Evolutionary conservation across 1,139 yeast genomes (phyloP), one percentile per base, ranked within the genome.

Genomic region (Cylindricascospora bacillispora): DNA sequence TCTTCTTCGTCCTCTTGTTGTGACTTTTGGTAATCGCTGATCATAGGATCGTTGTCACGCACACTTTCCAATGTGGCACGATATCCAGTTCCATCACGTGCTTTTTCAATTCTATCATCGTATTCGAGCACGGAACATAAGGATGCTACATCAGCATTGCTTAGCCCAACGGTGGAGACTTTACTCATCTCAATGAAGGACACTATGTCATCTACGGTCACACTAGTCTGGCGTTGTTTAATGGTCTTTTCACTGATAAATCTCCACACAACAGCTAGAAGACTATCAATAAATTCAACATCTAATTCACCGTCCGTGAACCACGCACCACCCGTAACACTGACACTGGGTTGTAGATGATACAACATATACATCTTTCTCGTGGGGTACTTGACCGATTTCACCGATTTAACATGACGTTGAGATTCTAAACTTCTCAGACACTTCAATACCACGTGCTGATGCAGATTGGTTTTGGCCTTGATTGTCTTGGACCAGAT

Each of bases 301-400:
- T 89, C 99, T 37, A 89, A 65, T 54, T 89, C 98, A 20, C 86
- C 74, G 52, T 92, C 98, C 0, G 97, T 85, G 54, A 86, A 92
- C 98, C 98, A 89, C 3, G 98, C 98, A 1, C 98, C 99, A 38
- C 99, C 99, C 1, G 98, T 89, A 25, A 89, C 92, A 44, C 86
- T 97, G 22, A 82, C 74, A 4, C 93, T 78, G 6, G 99, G 99
- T 52, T 83, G 94, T 43, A 92, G 60, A 47, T 83, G 78, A 52
- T 85, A 86, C 37, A 92, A 65, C 97, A 89, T 89, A 57, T 85
- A 92, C 25, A 89, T 89, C 54, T 89, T 92, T 43, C 98, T 67
- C 3, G 97, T 89, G n/a, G 97, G 97, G 52, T 73, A 80, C 52
- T 85, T 89, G 15, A 92, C 98, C 11, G 85, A 74, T 54, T 89